Evolutionary conservation across 2,329 filamentous ascomycete species (phyloP).

Genomic region (Plenodomus tracheiphilus): DNA sequence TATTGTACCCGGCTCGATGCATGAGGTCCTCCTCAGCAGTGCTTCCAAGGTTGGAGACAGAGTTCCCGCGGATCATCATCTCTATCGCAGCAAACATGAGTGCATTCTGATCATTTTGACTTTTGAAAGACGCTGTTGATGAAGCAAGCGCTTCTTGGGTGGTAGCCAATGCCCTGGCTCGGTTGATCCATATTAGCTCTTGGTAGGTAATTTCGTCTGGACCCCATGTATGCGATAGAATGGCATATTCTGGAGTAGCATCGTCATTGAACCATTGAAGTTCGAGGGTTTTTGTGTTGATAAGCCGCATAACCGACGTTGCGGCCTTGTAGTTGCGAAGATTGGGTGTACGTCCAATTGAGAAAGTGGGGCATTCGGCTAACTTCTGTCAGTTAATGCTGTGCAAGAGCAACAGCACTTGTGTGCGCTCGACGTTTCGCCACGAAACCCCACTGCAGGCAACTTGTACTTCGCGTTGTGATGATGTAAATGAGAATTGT

Average conservation of each 20-base stretch:
- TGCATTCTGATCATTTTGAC: conserved; percentile 12
- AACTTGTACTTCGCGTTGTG: no score
- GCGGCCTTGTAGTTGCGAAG: conserved; percentile 2
- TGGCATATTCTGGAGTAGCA: conserved; percentile 24
- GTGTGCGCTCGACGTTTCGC: no score
- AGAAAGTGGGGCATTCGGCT: neutral
- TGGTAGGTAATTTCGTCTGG: conserved; percentile 19
- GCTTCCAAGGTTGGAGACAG: conserved; percentile 5
- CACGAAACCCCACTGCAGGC: no score
- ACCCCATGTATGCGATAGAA: conserved; percentile 28
- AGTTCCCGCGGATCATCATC: conserved; percentile 20
- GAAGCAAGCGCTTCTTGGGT: conserved; percentile 2
- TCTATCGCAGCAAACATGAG: conserved; percentile 23
- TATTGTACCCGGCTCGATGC: conserved; percentile 19
- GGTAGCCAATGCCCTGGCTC: conserved; percentile 11
- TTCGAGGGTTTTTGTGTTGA: conserved; percentile 27
- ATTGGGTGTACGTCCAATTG: neutral
- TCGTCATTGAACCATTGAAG: conserved; percentile 26
- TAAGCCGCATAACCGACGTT: conserved; percentile 28
- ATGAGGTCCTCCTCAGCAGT: conserved; percentile 18
- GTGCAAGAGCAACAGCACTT: no score
- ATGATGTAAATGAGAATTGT: no score
- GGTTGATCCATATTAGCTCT: conserved; percentile 22
- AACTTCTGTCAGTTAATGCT: neutral
- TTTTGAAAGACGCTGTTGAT: conserved; percentile 1